Percentiles rank a stretch among this genome's conserved stretches.
These are phyloP conservation scores for Erodium maritimum DNA, from an alignment of 345 rosid species.

Conservation along the genomic window DNA sequence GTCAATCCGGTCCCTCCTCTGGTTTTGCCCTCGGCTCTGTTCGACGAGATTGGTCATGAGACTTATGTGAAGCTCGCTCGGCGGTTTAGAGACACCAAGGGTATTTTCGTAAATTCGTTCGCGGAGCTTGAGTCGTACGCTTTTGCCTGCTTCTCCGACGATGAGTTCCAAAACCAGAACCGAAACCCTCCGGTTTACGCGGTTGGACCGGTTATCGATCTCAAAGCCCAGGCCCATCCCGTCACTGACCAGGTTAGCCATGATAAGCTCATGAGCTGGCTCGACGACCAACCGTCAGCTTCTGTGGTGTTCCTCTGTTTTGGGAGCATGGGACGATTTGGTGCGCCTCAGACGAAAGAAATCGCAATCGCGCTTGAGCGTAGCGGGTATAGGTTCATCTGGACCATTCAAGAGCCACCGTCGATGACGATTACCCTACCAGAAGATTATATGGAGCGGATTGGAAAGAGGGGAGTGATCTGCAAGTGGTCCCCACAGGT, in stretches of 20 bases:
- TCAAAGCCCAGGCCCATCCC: slow-evolving; percentile 8
- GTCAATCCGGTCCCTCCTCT: slow-evolving; percentile 21
- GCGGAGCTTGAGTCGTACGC: slow-evolving; percentile 26
- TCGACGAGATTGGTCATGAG: slow-evolving; percentile 17
- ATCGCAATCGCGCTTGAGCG: slow-evolving; percentile 32
- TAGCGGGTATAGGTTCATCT: slow-evolving; percentile 25
- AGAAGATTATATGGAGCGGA: slow-evolving; percentile 21
- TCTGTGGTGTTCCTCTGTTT: slow-evolving; percentile 40
- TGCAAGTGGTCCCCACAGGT: slow-evolving; percentile 38
- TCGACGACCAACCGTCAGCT: slow-evolving; percentile 29
- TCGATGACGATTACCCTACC: too few species aligned
- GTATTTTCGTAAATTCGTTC: slow-evolving; percentile 34
- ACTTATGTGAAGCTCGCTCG: slow-evolving; percentile 24
- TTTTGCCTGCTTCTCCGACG: slow-evolving; percentile 13
- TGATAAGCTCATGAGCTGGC: slow-evolving; percentile 29
- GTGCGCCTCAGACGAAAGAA: slow-evolving; percentile 23
- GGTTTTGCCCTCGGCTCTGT: slow-evolving; percentile 23
- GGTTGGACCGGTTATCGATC: slow-evolving; percentile 22
- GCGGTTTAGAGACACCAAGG: slow-evolving; percentile 24
- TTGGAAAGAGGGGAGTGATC: slow-evolving; percentile 12
- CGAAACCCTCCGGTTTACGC: slow-evolving; percentile 26
- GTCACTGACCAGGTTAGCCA: slow-evolving; percentile 4
- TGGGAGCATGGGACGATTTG: slow-evolving; percentile 17
- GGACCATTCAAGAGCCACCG: slow-evolving; percentile 15
- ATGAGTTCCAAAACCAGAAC: neutral